Percentiles rank a stretch among this genome's conserved stretches.
Conservation (phyloP, 1,139 yeast genomes). For the Protomyces gravidus region DNA sequence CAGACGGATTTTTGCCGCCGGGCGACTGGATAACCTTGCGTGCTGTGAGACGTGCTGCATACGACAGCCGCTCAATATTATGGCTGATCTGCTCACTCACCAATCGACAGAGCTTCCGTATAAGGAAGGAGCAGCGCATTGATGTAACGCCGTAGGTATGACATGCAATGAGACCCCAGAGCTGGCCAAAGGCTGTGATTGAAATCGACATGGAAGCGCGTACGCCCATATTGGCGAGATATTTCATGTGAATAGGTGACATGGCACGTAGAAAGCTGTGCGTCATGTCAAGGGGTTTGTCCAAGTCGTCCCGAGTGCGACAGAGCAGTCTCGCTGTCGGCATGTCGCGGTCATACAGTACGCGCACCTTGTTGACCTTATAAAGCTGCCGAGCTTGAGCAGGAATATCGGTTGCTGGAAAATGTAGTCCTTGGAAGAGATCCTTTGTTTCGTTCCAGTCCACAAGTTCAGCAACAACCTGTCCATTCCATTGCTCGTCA, state of each 20-base stretch:
- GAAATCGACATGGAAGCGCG: slow-evolving; percentile 23
- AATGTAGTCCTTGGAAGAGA: slow-evolving; percentile 24
- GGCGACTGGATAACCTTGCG: slow-evolving; percentile 16
- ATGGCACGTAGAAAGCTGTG: slow-evolving; percentile 26
- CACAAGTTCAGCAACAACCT: slow-evolving; percentile 26
- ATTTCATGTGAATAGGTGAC: slow-evolving; percentile 28
- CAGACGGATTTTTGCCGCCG: slow-evolving; percentile 15
- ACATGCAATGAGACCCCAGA: slow-evolving; percentile 28
- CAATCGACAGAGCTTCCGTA: slow-evolving; percentile 21
- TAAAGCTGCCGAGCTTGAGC: slow-evolving; percentile 25
- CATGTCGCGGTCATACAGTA: slow-evolving; percentile 18
- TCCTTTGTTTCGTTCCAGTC: slow-evolving; percentile 27
- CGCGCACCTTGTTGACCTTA: slow-evolving; percentile 24
- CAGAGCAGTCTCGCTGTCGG: slow-evolving; percentile 27
- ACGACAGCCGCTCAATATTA: slow-evolving; percentile 26
- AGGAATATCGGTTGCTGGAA: slow-evolving; percentile 29
- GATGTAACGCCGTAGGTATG: slow-evolving; percentile 19
- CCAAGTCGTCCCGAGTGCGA: slow-evolving; percentile 15
- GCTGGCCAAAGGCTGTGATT: slow-evolving; percentile 25
- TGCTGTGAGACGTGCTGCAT: slow-evolving; percentile 24
- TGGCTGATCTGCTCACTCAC: slow-evolving; percentile 24
- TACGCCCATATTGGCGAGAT: slow-evolving; percentile 28
- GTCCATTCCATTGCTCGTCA: slow-evolving; percentile 29
- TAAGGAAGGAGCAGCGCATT: slow-evolving; percentile 15
- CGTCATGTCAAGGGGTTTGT: slow-evolving; percentile 25